These are phyloP conservation scores for Pyricularia pennisetigena DNA, from an alignment of 2,329 filamentous ascomycete genomes.

Conservation along the genomic window DNA sequence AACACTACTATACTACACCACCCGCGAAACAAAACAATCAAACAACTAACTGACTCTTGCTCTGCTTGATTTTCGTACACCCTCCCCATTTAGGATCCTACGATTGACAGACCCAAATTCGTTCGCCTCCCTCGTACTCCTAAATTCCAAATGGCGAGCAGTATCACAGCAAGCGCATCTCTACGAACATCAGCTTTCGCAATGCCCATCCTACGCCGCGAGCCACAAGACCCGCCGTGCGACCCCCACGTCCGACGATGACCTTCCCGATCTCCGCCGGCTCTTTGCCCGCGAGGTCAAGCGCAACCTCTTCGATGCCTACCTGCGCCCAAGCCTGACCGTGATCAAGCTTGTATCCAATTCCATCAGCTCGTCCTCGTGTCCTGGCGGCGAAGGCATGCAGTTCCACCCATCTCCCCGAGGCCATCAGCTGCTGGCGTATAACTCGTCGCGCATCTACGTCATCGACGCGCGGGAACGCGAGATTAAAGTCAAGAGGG, in stretches of 20 bases:
- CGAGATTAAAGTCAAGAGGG: conserved; percentile 56
- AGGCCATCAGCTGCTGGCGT: conserved; percentile 65
- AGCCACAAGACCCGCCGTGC: conserved; percentile 29
- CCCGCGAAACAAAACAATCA: neutral
- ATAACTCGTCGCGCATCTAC: conserved; percentile 79
- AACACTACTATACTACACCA: neutral
- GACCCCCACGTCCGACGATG: conserved; percentile 25
- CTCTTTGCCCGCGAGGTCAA: conserved; percentile 63
- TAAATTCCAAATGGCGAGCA: conserved; percentile 56
- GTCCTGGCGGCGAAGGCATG: conserved; percentile 76
- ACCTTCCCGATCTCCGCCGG: conserved; percentile 51
- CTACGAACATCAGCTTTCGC: conserved; percentile 52
- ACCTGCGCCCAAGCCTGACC: conserved; percentile 59
- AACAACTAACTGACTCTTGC: neutral
- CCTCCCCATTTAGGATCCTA: conserved; percentile 41
- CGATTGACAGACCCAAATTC: conserved; percentile 48
- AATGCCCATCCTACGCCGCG: conserved; percentile 48
- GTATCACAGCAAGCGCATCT: conserved; percentile 54
- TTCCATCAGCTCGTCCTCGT: conserved; percentile 74
- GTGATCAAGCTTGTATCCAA: conserved; percentile 74
- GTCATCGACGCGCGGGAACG: conserved; percentile 56
- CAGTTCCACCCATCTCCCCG: conserved; percentile 72
- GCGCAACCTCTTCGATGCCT: conserved; percentile 68
- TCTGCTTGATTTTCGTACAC: conserved; percentile 9
- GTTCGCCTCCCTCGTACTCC: conserved; percentile 56